Evolutionary conservation across 257 asterid genomes (phyloP), one percentile per base, ranked within the genome.

Genomic region (Misopates orontium): DNA sequence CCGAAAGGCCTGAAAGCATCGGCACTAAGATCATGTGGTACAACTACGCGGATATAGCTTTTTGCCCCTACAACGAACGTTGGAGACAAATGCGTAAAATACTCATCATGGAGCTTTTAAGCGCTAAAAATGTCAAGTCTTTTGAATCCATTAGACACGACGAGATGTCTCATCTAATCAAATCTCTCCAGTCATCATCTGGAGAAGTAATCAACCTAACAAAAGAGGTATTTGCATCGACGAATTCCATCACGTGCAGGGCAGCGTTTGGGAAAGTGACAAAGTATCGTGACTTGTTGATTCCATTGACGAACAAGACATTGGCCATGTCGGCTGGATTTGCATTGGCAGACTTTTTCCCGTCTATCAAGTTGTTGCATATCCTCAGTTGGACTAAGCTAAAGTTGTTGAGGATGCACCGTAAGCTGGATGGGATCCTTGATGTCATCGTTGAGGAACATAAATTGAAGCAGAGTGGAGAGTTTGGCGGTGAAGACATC

Each of bases 1-100:
- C 85, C 0, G 71, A 72, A n/a, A 70, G 78, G 64, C 83, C 85
- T 1, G 67, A 70, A 23, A 58, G 64, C 15, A 31, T 75, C 31
- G 82, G 76, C 60, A 48, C 66, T 0, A 5, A 53, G 69, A 72
- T 77, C 9, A 56, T 63, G 56, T 68, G 70, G 68, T 80, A 73
- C 71, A 68, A 74, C 32, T 49, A 52, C 40, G 61, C 58, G 4
- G 80, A 74, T 24, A 61, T 74, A 0, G 73, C 49, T 9, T 77
- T 75, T 32, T 21, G 64, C 21, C 73, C 68, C 13, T 72, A 66
- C 14, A 68, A 72, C 41, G 77, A 61, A 1, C 4, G 59, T 45
- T 66, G 77, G 77, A 66, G 72, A 58, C 77, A 72, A 25, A 36
- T 72, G 68, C 61, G 56, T 16, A 64, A 71, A 53, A 64, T 47